Conservation (phyloP, 805 yeast genomes). For the Metschnikowia cerradonensis region DNA sequence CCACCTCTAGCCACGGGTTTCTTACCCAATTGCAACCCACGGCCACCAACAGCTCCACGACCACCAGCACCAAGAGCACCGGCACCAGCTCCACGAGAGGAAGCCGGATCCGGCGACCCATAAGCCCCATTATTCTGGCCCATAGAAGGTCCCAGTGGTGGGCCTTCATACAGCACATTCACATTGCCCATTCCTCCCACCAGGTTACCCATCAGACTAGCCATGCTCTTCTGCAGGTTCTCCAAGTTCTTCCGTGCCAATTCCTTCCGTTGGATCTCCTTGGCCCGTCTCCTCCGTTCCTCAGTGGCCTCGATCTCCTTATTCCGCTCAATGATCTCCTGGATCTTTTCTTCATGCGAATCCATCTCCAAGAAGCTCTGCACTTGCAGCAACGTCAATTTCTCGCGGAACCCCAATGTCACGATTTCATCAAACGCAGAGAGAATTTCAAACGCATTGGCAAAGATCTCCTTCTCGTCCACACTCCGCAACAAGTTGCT, state of each 20-base stretch:
- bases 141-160: constrained; percentile 14
- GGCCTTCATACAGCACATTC: constrained; percentile 15
- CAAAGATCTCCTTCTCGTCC: constrained; percentile 80
- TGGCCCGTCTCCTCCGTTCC: constrained; percentile 93
- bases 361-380: constrained; percentile 93
- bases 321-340: constrained; percentile 94
- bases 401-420: constrained; percentile 85
- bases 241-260: constrained; percentile 61
- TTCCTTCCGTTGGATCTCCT: constrained; percentile 79
- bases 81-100: constrained; percentile 7
- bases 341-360: constrained; percentile 97
- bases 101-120: constrained; percentile 27
- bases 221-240: constrained; percentile 22
- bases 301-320: constrained; percentile 96
- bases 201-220: not conserved
- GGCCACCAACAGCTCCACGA: constrained; percentile 37
- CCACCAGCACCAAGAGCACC: too few species aligned
- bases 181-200: not conserved
- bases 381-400: constrained; percentile 75
- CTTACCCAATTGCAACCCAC: constrained; percentile 78
- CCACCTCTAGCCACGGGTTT: constrained; percentile 34
- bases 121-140: constrained; percentile 1
- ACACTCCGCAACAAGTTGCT: constrained; percentile 65
- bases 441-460: constrained; percentile 81
- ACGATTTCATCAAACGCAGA: constrained; percentile 94